These are phyloP conservation scores for Coelastrella sp. DNA, from an alignment of 139 green algal species.

Conservation along the genomic window DNA sequence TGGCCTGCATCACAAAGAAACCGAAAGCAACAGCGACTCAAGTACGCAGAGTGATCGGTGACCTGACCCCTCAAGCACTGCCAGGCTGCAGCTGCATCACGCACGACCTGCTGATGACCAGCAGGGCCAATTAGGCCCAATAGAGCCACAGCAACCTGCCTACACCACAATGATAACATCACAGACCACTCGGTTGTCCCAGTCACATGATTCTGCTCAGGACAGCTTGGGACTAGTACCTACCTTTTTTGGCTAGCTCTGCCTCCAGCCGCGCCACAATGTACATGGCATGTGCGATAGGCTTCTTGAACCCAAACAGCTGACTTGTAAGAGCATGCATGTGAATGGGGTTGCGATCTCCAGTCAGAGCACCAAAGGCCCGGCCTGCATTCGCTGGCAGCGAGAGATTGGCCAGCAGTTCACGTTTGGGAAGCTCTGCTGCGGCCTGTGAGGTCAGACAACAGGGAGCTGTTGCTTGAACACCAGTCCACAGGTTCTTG, in stretches of 20 bases:
- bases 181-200: neutral
- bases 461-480: neutral
- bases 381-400: conserved; percentile 58
- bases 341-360: conserved; percentile 63
- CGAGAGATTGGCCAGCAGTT: conserved; percentile 47
- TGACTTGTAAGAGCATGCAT: conserved; percentile 45
- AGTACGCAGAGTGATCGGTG: neutral
- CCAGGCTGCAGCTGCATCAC: too few species aligned
- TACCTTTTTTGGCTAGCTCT: conserved; percentile 49
- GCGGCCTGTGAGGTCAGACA: neutral
- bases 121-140: neutral
- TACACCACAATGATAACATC: neutral
- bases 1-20: neutral
- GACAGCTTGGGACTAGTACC: neutral
- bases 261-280: conserved; percentile 59
- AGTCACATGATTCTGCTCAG: neutral
- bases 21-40: neutral
- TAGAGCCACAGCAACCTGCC: neutral
- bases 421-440: neutral
- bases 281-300: conserved; percentile 74
- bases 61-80: too few species aligned
- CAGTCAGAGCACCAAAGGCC: conserved; percentile 62
- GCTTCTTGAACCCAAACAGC: conserved; percentile 73
- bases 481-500: too few species aligned
- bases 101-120: neutral